Evolutionary conservation across 2,329 filamentous ascomycete genomes (phyloP).

Genomic region (Fonsecaea nubica): DNA sequence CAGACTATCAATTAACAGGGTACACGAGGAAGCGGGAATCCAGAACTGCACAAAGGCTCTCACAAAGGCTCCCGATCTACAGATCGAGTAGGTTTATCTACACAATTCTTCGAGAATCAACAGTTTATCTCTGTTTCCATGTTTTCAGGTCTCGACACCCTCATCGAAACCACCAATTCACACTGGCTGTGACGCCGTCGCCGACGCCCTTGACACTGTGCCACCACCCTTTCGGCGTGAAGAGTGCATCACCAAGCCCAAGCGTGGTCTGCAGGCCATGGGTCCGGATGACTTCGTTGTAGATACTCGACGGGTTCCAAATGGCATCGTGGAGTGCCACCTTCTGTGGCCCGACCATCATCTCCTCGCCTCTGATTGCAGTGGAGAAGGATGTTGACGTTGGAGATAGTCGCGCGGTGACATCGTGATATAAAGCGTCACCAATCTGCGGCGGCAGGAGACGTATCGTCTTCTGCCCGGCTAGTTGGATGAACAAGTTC

Average conservation of each 20-base stretch:
- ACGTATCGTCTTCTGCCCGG: constrained; percentile 74
- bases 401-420: constrained; percentile 46
- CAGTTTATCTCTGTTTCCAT: neutral
- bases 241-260: constrained; percentile 71
- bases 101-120: too few relatives aligned
- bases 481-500: constrained; percentile 87
- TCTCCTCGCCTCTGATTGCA: constrained; percentile 76
- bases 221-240: constrained; percentile 86
- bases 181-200: constrained; percentile 64
- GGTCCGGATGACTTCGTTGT: constrained; percentile 39
- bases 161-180: constrained; percentile 83
- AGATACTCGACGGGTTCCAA: constrained; percentile 61
- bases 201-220: constrained; percentile 76
- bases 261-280: constrained; percentile 62
- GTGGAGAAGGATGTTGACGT: constrained; percentile 44
- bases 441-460: constrained; percentile 72
- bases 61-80: too few relatives aligned
- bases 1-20: neutral
- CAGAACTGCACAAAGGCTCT: too few relatives aligned
- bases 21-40: neutral
- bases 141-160: neutral
- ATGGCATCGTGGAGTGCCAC: constrained; percentile 69
- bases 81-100: too few relatives aligned
- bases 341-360: constrained; percentile 85
- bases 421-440: constrained; percentile 65